Conservation (phyloP, 352 stramenopile genomes). For the Discostella stelligera region DNA sequence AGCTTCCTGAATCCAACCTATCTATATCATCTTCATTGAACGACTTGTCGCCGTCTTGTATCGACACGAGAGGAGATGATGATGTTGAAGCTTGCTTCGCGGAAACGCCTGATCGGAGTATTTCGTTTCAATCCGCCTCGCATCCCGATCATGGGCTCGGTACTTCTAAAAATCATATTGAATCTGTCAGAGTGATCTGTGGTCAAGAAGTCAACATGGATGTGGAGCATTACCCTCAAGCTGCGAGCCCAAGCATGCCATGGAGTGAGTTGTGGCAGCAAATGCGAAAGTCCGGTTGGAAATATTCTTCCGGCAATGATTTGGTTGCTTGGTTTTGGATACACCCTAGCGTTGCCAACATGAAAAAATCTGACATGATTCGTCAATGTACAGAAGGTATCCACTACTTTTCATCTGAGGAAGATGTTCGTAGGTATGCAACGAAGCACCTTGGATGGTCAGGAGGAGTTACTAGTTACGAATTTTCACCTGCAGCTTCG, state of each 20-base stretch:
- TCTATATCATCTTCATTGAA: neutral
- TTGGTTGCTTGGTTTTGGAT: conserved; percentile 19
- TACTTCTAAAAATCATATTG: neutral
- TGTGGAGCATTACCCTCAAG: conserved; percentile 11
- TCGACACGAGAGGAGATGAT: conserved; percentile 12
- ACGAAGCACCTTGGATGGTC: conserved; percentile 28
- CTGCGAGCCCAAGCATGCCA: conserved; percentile 12
- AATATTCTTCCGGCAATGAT: neutral
- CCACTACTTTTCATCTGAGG: conserved; percentile 33
- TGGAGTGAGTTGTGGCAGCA: conserved; percentile 19
- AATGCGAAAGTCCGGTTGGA: conserved; percentile 30
- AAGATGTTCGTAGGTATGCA: conserved; percentile 15
- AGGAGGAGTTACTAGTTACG: conserved; percentile 8
- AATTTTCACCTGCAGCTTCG: neutral
- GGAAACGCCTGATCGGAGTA: neutral
- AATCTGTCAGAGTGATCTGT: neutral
- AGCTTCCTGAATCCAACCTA: neutral
- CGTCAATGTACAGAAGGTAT: conserved; percentile 13
- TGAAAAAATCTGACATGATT: conserved; percentile 30
- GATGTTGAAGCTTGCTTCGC: conserved; percentile 19
- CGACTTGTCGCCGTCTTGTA: conserved; percentile 10
- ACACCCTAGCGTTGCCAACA: conserved; percentile 9
- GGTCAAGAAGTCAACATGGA: conserved; percentile 6
- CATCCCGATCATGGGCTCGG: neutral
- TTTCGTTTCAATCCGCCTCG: neutral